Base-by-base conservation (phyloP, 257 asterid species). In the Solanum chiquidenum region DNA sequence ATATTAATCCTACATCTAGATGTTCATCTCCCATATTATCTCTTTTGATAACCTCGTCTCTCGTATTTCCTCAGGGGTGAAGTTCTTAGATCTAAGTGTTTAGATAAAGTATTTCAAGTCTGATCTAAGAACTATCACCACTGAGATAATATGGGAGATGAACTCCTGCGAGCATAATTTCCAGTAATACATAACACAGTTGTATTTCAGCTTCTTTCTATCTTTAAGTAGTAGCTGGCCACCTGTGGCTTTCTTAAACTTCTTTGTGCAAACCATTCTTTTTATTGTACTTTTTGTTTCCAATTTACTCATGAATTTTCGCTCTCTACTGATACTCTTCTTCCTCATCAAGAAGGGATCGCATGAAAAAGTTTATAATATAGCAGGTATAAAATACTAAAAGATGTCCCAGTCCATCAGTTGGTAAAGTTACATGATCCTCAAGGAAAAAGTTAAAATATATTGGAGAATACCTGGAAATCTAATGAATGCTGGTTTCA, bases 401-500 rank as follows among this genome's bases (percentile, higher is more conserved):
- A 44, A 80, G 35, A 14, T 80, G 68, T 80, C 85, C 27, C 68
- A 9, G 69, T 29, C 42, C 29, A 80, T 80, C 40, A 46, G 85
- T 4, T 79, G 84, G 64, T 44, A 79, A 44, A 44, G 64, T 44
- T 25, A 14, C 64, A 27, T 79, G 64, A 79, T 27, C 64, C 64
- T 44, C 68, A 46, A 8, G 85, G 42, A 80, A 80, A 5, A 46
- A 29, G 68, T 31, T 46, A 1, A 49, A 46, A 49, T 80, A 27
- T 79, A 79, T 44, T 44, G 69, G 66, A n/a, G 34, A 27, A 71
- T 92, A 95, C 99, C 98, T 92, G 99, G 99, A 93, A 97, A 97
- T 91, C 99, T 94, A 73, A 96, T 72, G 88, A 97, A 97, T 82
- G 91, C 96, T 4, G 99, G 99, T 84, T 84, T 93, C 93, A 97